Conservation (phyloP, 78 protist genomes). For the Dictyostelium firmibasis region DNA sequence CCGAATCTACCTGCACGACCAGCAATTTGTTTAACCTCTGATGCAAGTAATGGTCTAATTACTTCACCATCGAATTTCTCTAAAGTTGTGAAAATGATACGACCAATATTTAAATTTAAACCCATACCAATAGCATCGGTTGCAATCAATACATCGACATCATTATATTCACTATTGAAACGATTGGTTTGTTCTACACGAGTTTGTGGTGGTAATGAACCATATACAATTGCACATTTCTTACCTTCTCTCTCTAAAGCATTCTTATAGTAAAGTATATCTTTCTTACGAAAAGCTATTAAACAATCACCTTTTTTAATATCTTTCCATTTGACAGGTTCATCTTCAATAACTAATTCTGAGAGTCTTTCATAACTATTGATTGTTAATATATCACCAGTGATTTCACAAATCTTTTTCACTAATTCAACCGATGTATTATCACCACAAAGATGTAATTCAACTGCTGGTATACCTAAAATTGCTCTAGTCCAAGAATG, state of each 20-base stretch:
- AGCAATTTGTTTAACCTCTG: slow-evolving; percentile 87
- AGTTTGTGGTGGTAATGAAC: slow-evolving; percentile 83
- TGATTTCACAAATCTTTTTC: slow-evolving; percentile 36
- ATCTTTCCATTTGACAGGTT: neutral
- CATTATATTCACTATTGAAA: slow-evolving; percentile 53
- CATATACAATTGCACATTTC: slow-evolving; percentile 81
- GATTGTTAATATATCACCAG: slow-evolving; percentile 71
- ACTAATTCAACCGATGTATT: slow-evolving; percentile 70
- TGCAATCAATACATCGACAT: slow-evolving; percentile 83
- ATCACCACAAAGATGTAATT: slow-evolving; percentile 93
- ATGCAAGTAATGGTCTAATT: neutral
- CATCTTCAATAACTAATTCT: neutral
- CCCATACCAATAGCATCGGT: slow-evolving; percentile 94
- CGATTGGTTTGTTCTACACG: slow-evolving; percentile 69
- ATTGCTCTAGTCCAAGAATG: slow-evolving; percentile 94
- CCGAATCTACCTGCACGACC: slow-evolving; percentile 84
- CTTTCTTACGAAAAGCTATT: slow-evolving; percentile 78
- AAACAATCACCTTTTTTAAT: slow-evolving; percentile 86
- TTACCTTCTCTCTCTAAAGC: neutral
- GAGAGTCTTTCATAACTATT: slow-evolving; percentile 74
- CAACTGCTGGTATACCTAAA: slow-evolving; percentile 87
- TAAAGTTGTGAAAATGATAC: slow-evolving; percentile 66
- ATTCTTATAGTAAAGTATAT: slow-evolving; percentile 2
- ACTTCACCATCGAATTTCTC: slow-evolving; percentile 86
- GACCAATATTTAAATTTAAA: slow-evolving; percentile 86